Evolutionary conservation across 495 filamentous ascomycete species (phyloP), one percentile per base, ranked within the genome.

Genomic region (Penicillium bovifimosum): DNA sequence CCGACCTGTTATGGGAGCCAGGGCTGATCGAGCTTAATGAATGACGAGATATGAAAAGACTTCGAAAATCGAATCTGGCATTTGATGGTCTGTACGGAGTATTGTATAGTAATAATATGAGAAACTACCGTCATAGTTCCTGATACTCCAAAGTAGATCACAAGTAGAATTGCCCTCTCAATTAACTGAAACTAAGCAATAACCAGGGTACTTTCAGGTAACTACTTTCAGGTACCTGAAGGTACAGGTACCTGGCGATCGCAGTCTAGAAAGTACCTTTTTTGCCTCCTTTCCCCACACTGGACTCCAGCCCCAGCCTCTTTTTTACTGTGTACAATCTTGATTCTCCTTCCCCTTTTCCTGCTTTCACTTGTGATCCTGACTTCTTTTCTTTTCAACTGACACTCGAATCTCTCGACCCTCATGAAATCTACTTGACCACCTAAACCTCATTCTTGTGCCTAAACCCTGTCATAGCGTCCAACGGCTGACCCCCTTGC

Each of bases 241-340:
- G 18, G n/a, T n/a, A n/a, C n/a, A n/a, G 2, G 53, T 52, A 56
- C 53, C 53, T 26, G n/a, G 2, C 41, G 53, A 56, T 47, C 41
- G 47, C 10, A 51, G 18, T n/a, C 13, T 24, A 26, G 13, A 6
- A 26, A 47, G 41, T 47, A 47, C 35, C 41, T 13, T 24, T 24
- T 24, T 39, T 50, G 39, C 52, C 46, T 47, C 31, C 31, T 36
- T 52, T 48, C 62, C 56, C 56, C 62, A 62, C 53, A 54, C 31
- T 24, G 17, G 31, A 54, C 63, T 4, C 20, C 20, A 24, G 20
- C 20, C 20, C 4, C 60, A 63, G 56, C 62, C 59, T 51, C 59
- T 60, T 50, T 63, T 63, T 63, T 49, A 16, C 33, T n/a, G n/a
- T n/a, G n/a, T n/a, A n/a, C n/a, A n/a, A 47, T 51, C 47, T 48